Base-by-base conservation (phyloP, 108 stramenopile species). In the Nitzschia inconspicua region DNA sequence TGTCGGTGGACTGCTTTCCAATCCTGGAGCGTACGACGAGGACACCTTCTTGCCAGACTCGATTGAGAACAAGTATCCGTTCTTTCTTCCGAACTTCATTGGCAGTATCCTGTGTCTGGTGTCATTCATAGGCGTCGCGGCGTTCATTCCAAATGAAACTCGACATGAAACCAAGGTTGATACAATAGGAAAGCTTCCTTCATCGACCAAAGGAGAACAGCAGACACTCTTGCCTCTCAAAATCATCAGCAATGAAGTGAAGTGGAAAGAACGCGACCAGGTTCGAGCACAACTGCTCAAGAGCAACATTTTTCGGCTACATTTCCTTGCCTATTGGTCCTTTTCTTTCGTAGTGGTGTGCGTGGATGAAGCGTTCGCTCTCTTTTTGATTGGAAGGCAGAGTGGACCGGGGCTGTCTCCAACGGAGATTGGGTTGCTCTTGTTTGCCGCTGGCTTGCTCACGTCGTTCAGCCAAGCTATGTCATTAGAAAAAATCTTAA, bases 301-400 rank as follows among this genome's bases (percentile, higher is more conserved):
- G 2, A 46, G 69, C 23, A 30, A 44, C 16, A 59, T 50, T 24
- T 57, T 65, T 20, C 47, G 75, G 47, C n/a, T 26, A 8, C 75
- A 68, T 47, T 37, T 68, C 25, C 50, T 66, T 16, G 75, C 68
- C 1, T 76, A 76, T 41, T 76, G 75, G 75, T 41, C 54, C 7
- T 63, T 65, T 39, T 68, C 75, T 1, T 66, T 76, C 19, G 50
- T 51, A n/a, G 42, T 60, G 8, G 58, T 56, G 10, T 37, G 37
- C 20, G 53, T 54, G 2, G 75, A 68, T 32, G 75, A 76, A 29
- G 75, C 67, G 20, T 71, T 76, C 36, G 70, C 75, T 3, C 68
- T 76, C 22, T 76, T 53, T 54, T 47, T 60, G 29, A 70, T 76
- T 27, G 40, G 65, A 40, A 31, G 69, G 31, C 57, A 63, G 34